These are phyloP conservation scores for Thalassiosira livingstoniorum DNA, from an alignment of 352 stramenopile species.

Conservation along the genomic window DNA sequence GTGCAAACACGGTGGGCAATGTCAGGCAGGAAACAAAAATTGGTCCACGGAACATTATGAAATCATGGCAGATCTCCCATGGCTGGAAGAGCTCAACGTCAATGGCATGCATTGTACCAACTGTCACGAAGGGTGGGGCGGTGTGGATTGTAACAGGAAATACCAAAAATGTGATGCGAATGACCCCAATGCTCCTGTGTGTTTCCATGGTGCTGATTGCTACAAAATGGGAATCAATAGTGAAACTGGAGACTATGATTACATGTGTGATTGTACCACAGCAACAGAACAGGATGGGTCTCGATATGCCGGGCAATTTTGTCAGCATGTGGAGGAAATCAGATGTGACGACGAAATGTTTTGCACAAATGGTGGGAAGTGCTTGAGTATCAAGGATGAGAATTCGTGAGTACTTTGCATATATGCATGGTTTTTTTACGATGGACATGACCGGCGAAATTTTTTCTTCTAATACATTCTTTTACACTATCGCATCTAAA, in stretches of 20 bases:
- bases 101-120: slow-evolving; percentile 49
- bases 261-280: slow-evolving; percentile 49
- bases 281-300: slow-evolving; percentile 9
- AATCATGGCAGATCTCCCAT: slow-evolving; percentile 32
- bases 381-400: slow-evolving; percentile 15
- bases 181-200: slow-evolving; percentile 38
- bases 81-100: slow-evolving; percentile 30
- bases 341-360: slow-evolving; percentile 54
- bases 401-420: slow-evolving; percentile 8
- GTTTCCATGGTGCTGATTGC: slow-evolving; percentile 47
- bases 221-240: slow-evolving; percentile 28
- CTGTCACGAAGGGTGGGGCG: slow-evolving; percentile 46
- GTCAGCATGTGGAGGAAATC: slow-evolving; percentile 43
- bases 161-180: slow-evolving; percentile 33
- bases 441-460: too few relatives aligned
- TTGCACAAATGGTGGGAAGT: slow-evolving; percentile 53
- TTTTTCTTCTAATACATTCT: too few relatives aligned
- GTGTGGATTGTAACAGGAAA: slow-evolving; percentile 38
- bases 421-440: too few relatives aligned
- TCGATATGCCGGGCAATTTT: slow-evolving; percentile 50
- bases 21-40: slow-evolving; percentile 38
- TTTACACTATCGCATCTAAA: neutral
- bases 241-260: slow-evolving; percentile 25
- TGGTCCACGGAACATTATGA: slow-evolving; percentile 1
- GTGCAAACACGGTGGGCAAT: slow-evolving; percentile 49